Percentiles rank a stretch among this genome's conserved stretches.
Conservation (phyloP, 2,329 filamentous ascomycete species). For the Podosphaera xanthii region DNA sequence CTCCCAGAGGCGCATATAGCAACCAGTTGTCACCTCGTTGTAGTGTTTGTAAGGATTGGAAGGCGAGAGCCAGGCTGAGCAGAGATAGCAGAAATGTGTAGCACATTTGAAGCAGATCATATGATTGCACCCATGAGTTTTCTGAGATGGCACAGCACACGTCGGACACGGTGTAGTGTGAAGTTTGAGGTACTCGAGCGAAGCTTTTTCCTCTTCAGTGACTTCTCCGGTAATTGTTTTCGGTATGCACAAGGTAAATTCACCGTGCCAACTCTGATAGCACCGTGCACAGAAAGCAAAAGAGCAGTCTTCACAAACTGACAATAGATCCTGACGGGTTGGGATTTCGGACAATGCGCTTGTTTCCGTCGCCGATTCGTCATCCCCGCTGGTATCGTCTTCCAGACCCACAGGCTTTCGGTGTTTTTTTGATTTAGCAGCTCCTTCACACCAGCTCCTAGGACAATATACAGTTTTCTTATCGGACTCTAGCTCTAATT, state of each 20-base stretch:
- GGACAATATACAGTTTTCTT: conserved; percentile 86
- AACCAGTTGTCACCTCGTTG: conserved; percentile 45
- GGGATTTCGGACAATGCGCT: conserved; percentile 6
- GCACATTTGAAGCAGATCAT: conserved; percentile 84
- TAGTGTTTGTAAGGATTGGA: conserved; percentile 76
- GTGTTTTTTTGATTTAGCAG: conserved; percentile 53
- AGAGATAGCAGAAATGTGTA: conserved; percentile 90
- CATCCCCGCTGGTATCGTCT: conserved; percentile 32
- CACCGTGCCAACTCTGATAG: conserved; percentile 73
- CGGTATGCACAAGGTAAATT: conserved; percentile 46
- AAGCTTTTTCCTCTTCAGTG: conserved; percentile 65
- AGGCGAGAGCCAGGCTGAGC: conserved; percentile 63
- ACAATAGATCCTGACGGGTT: conserved; percentile 37
- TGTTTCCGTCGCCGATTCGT: conserved; percentile 23
- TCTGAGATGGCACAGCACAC: conserved; percentile 65
- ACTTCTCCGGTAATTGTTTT: conserved; percentile 46
- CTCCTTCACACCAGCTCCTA: conserved; percentile 75
- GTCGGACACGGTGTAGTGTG: conserved; percentile 80
- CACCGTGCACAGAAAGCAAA: conserved; percentile 68
- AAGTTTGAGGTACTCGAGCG: conserved; percentile 56
- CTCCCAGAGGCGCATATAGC: conserved; percentile 79
- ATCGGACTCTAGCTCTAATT: conserved; percentile 76
- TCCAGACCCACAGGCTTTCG: conserved; percentile 47
- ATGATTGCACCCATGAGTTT: conserved; percentile 86
- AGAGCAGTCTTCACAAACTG: conserved; percentile 69